These are phyloP conservation scores for Salix viminalis DNA, from an alignment of 345 rosid genomes.

Conservation along the genomic window DNA sequence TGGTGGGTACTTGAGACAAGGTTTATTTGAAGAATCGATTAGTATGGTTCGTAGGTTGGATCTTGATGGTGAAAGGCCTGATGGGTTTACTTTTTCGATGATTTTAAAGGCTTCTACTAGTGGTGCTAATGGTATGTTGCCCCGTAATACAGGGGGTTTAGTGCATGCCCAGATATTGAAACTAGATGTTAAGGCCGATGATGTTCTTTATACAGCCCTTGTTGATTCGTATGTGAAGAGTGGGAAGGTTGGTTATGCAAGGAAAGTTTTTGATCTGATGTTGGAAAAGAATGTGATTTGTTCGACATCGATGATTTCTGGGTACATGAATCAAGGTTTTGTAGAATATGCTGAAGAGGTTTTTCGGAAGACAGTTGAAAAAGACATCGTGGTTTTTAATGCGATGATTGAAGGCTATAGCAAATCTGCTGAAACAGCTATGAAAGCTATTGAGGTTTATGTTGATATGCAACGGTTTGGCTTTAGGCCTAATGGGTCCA, in stretches of 20 bases:
- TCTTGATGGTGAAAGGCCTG: conserved; percentile 55
- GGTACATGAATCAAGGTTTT: conserved; percentile 65
- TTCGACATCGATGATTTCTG: conserved; percentile 88
- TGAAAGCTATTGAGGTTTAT: conserved; percentile 50
- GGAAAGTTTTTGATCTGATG: conserved; percentile 70
- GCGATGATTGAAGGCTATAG: conserved; percentile 96
- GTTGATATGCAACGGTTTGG: conserved; percentile 56
- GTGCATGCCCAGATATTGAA: conserved; percentile 62
- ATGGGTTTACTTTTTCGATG: conserved; percentile 78
- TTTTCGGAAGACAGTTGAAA: conserved; percentile 42
- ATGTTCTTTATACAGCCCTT: conserved; percentile 68
- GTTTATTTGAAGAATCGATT: conserved; percentile 36
- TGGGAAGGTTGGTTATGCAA: conserved; percentile 52
- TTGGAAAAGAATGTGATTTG: conserved; percentile 58
- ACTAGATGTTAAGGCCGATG: conserved; percentile 52
- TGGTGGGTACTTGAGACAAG: conserved; percentile 58
- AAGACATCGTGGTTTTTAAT: conserved; percentile 81
- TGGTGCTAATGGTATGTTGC: conserved; percentile 22
- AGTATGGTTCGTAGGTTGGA: conserved; percentile 44
- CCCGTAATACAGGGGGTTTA: conserved; percentile 37
- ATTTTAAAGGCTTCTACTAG: conserved; percentile 66
- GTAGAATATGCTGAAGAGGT: conserved; percentile 62
- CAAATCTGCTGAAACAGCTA: conserved; percentile 47
- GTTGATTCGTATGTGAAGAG: conserved; percentile 76
- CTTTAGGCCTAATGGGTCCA: conserved; percentile 62